phyloP scores from a whole-genome alignment of 345 rosid genomes.

The Lepidium didymum region DNA sequence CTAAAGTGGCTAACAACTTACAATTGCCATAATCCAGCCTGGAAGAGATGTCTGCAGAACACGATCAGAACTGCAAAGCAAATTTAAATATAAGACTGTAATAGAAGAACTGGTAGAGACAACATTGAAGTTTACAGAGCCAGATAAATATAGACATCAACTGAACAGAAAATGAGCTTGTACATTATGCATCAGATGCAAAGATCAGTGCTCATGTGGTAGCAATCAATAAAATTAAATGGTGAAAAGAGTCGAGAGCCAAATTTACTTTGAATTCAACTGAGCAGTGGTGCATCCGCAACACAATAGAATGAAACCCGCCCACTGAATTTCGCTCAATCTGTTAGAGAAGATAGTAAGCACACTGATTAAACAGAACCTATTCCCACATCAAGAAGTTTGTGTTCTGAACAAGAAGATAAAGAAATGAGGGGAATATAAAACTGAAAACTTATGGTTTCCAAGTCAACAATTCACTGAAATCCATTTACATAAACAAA shows the following conservation, averaged over 20 bases:
- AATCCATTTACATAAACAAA: slow-evolving; percentile 1
- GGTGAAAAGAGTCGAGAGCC: background rate
- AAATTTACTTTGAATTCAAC: slow-evolving; percentile 73
- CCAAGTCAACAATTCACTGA: background rate
- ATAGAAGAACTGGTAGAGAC: background rate
- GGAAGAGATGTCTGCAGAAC: slow-evolving; percentile 84
- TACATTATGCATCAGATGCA: background rate
- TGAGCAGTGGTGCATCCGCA: slow-evolving; percentile 99
- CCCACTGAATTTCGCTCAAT: slow-evolving; percentile 95
- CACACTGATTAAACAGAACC: background rate
- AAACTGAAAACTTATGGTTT: background rate
- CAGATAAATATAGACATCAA: background rate
- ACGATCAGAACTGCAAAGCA: slow-evolving; percentile 72
- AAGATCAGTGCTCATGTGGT: background rate
- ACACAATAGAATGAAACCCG: slow-evolving; percentile 84
- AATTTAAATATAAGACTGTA: background rate
- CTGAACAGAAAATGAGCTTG: background rate
- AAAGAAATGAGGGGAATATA: background rate
- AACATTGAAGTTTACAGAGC: background rate
- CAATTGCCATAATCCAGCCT: slow-evolving; percentile 98
- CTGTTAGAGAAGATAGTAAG: slow-evolving; percentile 34
- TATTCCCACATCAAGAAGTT: background rate
- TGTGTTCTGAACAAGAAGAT: background rate
- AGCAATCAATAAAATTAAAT: background rate
- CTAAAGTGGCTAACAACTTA: slow-evolving; percentile 35